Percentiles rank a stretch among this genome's conserved stretches.
Evolutionary conservation across 1,139 yeast genomes (phyloP).

Genomic region (Nakaseomyces uthaithaninus): DNA sequence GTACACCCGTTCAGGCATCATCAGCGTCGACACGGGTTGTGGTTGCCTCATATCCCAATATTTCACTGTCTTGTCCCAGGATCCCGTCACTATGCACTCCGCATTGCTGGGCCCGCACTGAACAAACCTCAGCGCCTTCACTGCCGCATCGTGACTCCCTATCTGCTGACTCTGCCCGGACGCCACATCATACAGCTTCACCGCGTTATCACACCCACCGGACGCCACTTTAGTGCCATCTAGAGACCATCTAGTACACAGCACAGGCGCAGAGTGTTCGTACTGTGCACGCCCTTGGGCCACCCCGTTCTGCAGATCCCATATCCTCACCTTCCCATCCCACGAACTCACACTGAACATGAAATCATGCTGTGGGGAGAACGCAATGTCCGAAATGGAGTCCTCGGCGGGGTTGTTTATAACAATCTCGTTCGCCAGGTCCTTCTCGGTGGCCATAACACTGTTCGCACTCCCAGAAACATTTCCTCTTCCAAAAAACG

Average conservation of each 20-base stretch:
- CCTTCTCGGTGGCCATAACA: conserved; percentile 55
- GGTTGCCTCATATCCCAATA: conserved; percentile 79
- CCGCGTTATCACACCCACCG: conserved; percentile 92
- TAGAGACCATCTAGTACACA: conserved; percentile 69
- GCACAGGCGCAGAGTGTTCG: conserved; percentile 86
- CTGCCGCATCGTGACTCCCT: conserved; percentile 82
- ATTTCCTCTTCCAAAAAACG: conserved; percentile 21
- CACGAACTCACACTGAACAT: conserved; percentile 75
- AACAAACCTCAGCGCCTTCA: conserved; percentile 64
- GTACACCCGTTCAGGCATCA: conserved; percentile 85
- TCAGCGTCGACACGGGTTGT: conserved; percentile 72
- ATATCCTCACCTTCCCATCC: conserved; percentile 92
- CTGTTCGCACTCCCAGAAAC: conserved; percentile 21
- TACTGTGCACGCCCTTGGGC: conserved; percentile 81
- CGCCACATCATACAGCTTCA: conserved; percentile 72
- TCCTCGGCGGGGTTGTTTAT: conserved; percentile 86
- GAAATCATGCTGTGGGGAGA: conserved; percentile 87
- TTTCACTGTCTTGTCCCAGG: conserved; percentile 92
- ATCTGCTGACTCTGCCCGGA: conserved; percentile 77
- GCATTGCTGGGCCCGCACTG: conserved; percentile 75
- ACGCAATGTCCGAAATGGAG: conserved; percentile 75
- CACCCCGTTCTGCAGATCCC: conserved; percentile 64
- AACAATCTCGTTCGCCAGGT: conserved; percentile 65
- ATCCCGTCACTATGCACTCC: conserved; percentile 82
- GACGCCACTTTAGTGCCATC: conserved; percentile 86